These are phyloP conservation scores for Dryas drummondii DNA, from an alignment of 306 rosid genomes.

Conservation along the genomic window DNA sequence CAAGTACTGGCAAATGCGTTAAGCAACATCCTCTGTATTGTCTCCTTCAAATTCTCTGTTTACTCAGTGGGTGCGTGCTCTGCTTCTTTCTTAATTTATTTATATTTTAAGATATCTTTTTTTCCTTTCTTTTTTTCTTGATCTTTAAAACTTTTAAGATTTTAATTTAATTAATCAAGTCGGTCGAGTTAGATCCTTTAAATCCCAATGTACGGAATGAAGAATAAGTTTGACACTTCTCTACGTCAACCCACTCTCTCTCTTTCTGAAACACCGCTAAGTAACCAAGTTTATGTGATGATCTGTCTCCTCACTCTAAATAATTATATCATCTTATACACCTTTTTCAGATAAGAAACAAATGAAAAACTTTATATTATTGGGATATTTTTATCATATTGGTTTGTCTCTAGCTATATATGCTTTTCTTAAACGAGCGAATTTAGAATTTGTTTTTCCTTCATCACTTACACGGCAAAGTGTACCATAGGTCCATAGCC, in stretches of 20 bases:
- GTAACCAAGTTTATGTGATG: slow-evolving; percentile 2
- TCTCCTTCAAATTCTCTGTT: slow-evolving; percentile 38
- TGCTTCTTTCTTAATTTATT: not conserved
- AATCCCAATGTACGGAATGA: slow-evolving; percentile 47
- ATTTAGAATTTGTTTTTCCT: not conserved
- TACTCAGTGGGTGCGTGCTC: slow-evolving; percentile 10
- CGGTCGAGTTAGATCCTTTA: slow-evolving; percentile 16
- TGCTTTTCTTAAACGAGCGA: not conserved
- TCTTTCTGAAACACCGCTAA: slow-evolving; percentile 20
- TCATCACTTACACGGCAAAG: not conserved
- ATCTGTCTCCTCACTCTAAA: not conserved
- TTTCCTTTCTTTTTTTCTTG: slow-evolving; percentile 25
- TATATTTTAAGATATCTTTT: slow-evolving; percentile 10
- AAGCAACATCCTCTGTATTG: slow-evolving; percentile 77
- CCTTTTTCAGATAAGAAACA: too few species aligned
- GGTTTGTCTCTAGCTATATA: not conserved
- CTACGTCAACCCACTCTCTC: slow-evolving; percentile 37
- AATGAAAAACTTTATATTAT: not conserved
- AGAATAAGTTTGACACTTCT: slow-evolving; percentile 39
- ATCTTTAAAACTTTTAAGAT: not conserved
- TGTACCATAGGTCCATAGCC: slow-evolving; percentile 3
- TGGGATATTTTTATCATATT: not conserved
- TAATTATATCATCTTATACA: not conserved
- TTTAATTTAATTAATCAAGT: not conserved
- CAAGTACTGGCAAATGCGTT: slow-evolving; percentile 50